Percentiles rank a stretch among this genome's conserved stretches.
These are phyloP conservation scores for Didymella keratinophila DNA, from an alignment of 2,329 filamentous ascomycete genomes.

Conservation along the genomic window DNA sequence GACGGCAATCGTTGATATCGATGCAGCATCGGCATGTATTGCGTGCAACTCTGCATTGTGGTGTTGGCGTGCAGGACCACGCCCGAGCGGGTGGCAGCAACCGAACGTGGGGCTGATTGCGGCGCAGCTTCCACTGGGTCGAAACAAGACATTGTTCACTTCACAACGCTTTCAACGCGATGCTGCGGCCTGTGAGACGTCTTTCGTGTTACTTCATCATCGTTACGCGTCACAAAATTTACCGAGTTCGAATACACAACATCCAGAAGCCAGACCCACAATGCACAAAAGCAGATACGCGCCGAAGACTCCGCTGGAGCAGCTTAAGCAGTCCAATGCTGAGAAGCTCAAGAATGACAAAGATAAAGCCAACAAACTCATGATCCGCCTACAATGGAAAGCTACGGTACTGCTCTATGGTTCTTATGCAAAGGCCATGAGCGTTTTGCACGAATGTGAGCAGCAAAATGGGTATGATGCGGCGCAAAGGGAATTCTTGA, in stretches of 20 bases:
- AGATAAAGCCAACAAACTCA: constrained; percentile 36
- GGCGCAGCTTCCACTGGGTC: not conserved
- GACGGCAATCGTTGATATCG: too few species aligned
- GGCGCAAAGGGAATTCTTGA: constrained; percentile 24
- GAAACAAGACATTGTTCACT: constrained; percentile 3
- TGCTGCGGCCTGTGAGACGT: not conserved
- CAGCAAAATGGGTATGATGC: constrained; percentile 26
- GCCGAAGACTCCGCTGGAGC: constrained; percentile 40
- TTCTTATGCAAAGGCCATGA: constrained; percentile 41
- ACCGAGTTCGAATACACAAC: not conserved
- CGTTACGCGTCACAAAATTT: not conserved
- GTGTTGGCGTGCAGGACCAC: too few species aligned
- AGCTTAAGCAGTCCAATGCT: constrained; percentile 32
- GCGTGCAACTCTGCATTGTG: too few species aligned
- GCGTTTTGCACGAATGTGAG: constrained; percentile 31
- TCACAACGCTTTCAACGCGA: not conserved
- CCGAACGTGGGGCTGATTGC: not conserved
- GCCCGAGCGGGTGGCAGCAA: not conserved
- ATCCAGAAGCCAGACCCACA: not conserved
- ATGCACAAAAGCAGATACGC: constrained; percentile 45
- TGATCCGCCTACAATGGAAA: constrained; percentile 47
- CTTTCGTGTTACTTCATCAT: too few species aligned
- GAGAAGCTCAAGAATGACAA: constrained; percentile 44
- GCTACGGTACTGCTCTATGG: constrained; percentile 41
- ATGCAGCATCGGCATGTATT: too few species aligned